These are phyloP conservation scores for Bacterosira constricta DNA, from an alignment of 108 stramenopile species.

Conservation along the genomic window DNA sequence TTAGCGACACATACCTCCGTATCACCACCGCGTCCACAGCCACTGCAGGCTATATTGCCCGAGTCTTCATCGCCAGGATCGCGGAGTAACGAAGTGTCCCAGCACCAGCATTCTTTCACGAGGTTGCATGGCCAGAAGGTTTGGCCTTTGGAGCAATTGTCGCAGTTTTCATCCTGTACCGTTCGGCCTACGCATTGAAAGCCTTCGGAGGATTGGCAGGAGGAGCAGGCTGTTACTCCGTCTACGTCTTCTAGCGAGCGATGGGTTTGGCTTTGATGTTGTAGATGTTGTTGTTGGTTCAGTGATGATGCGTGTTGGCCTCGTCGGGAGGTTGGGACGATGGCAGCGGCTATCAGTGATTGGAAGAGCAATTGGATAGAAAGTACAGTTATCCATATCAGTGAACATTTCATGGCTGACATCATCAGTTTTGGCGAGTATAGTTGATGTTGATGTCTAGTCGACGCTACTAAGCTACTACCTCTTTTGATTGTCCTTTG, in stretches of 20 bases:
- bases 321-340: not conserved
- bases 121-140: conserved; percentile 35
- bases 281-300: not conserved
- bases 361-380: not conserved
- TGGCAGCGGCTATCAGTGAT: not conserved
- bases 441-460: no score
- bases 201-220: conserved; percentile 2
- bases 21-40: conserved; percentile 15
- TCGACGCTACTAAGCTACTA: no score
- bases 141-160: conserved; percentile 12
- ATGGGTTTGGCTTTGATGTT: not conserved
- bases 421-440: no score
- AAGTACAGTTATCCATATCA: not conserved
- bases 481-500: no score
- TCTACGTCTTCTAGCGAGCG: not conserved
- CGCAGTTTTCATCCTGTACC: conserved; percentile 20
- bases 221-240: conserved; percentile 25
- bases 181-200: conserved; percentile 40
- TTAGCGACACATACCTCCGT: conserved; percentile 39
- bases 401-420: not conserved
- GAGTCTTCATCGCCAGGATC: conserved; percentile 11
- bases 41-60: not conserved
- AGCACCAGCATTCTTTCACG: conserved; percentile 41
- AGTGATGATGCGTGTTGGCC: not conserved
- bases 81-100: conserved; percentile 22